phyloP scores from a whole-genome alignment of 139 green algal species.

The Ulvella scutata region DNA sequence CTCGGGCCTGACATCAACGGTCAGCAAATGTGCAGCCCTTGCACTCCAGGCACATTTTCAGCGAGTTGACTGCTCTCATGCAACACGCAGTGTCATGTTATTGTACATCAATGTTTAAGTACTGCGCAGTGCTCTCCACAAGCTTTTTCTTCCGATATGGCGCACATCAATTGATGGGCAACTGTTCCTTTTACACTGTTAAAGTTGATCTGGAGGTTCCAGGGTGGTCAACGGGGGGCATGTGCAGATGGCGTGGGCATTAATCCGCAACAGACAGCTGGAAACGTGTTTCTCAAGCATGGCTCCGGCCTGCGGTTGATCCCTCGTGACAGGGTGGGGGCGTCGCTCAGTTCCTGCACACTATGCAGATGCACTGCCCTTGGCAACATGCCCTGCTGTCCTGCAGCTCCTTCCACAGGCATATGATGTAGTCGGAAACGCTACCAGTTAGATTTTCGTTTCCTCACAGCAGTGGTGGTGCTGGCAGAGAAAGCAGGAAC shows the following conservation, averaged over 20 bases:
- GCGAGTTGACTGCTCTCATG: neutral
- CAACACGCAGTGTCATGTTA: no score
- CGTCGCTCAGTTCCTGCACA: neutral
- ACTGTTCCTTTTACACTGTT: no score
- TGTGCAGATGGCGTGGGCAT: conserved; percentile 86
- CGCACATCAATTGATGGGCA: neutral
- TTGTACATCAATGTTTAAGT: neutral
- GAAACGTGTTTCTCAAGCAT: conserved; percentile 96
- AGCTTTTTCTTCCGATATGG: neutral
- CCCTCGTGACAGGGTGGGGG: conserved; percentile 75
- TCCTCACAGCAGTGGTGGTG: neutral
- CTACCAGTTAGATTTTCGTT: no score
- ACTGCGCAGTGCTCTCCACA: neutral
- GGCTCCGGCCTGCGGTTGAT: conserved; percentile 86
- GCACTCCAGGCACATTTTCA: neutral
- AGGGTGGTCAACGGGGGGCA: no score
- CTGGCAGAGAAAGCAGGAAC: no score
- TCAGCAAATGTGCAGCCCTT: neutral
- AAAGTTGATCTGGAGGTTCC: no score
- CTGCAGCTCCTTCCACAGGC: neutral
- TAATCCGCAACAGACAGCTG: conserved; percentile 84
- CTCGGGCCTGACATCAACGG: neutral
- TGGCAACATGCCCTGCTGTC: no score
- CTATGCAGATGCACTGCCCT: no score
- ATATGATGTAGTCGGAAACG: neutral